Evolutionary conservation across 306 rosid genomes (phyloP).

Genomic region (Calophaca sinica): DNA sequence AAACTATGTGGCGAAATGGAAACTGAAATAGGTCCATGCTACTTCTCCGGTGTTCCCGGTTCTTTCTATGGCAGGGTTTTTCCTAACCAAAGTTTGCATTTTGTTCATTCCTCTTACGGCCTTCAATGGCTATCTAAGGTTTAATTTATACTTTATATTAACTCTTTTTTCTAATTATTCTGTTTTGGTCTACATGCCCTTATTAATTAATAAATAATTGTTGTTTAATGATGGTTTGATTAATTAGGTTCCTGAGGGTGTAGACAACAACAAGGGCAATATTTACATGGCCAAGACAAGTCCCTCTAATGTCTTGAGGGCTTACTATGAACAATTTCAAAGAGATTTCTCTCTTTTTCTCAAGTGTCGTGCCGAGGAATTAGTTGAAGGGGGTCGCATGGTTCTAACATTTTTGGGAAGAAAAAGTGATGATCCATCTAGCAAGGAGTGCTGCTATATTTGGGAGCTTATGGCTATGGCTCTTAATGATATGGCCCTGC

Average conservation of each 20-base stretch:
- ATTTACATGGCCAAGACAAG: slow-evolving; percentile 51
- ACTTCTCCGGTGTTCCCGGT: slow-evolving; percentile 58
- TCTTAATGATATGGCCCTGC: slow-evolving; percentile 56
- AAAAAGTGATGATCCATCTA: slow-evolving; percentile 51
- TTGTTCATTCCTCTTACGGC: slow-evolving; percentile 62
- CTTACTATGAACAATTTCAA: slow-evolving; percentile 56
- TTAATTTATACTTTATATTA: not conserved
- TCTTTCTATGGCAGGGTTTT: slow-evolving; percentile 65
- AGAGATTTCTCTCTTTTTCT: slow-evolving; percentile 53
- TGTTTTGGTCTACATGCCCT: not conserved
- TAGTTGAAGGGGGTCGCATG: slow-evolving; percentile 59
- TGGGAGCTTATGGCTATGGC: slow-evolving; percentile 62
- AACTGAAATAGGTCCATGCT: slow-evolving; percentile 47
- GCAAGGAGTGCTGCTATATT: slow-evolving; percentile 52
- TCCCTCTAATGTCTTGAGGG: slow-evolving; percentile 49
- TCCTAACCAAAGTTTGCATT: slow-evolving; percentile 45
- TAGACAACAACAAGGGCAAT: slow-evolving; percentile 55
- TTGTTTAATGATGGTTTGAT: not conserved
- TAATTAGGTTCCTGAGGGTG: slow-evolving; percentile 57
- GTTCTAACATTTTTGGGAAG: slow-evolving; percentile 64
- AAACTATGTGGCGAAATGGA: slow-evolving; percentile 38
- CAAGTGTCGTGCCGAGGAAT: slow-evolving; percentile 58
- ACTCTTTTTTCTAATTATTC: not conserved
- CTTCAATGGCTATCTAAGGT: slow-evolving; percentile 68
- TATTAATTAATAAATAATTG: no score